A percentile compares a stretch with the other conserved stretches of the same genome.
Evolutionary conservation across 164 flowering plant genomes (phyloP).

Genomic region (Nymphaea thermarum): DNA sequence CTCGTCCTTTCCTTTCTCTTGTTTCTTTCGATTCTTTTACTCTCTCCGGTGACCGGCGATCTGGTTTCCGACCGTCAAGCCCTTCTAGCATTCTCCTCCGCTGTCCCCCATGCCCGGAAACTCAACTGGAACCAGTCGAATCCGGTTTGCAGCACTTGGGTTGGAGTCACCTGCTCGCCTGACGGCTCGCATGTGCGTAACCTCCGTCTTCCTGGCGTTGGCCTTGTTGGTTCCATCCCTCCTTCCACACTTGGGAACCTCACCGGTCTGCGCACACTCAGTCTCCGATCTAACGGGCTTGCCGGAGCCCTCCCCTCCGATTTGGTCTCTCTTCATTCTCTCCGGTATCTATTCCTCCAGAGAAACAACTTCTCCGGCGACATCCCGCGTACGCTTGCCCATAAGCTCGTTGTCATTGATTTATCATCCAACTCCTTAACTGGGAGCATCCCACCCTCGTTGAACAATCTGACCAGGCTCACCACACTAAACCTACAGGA

Average conservation of each 20-base stretch:
- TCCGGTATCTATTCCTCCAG: constrained; percentile 52
- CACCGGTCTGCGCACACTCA: constrained; percentile 42
- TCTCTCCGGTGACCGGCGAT: constrained; percentile 20
- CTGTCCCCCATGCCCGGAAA: constrained; percentile 41
- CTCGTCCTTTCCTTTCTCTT: not conserved
- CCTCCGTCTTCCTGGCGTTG: constrained; percentile 53
- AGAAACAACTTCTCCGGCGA: constrained; percentile 68
- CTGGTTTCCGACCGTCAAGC: constrained; percentile 50
- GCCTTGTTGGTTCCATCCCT: constrained; percentile 52
- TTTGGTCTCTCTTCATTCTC: constrained; percentile 60
- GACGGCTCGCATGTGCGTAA: constrained; percentile 27
- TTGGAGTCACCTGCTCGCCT: constrained; percentile 39
- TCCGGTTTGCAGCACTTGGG: constrained; percentile 53
- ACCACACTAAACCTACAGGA: constrained; percentile 37
- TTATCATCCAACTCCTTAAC: constrained; percentile 66
- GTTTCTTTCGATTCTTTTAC: not conserved
- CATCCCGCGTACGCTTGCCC: constrained; percentile 45
- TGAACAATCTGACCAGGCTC: constrained; percentile 44
- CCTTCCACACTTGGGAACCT: constrained; percentile 43
- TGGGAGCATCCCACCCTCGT: constrained; percentile 49
- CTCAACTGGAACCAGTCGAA: constrained; percentile 45
- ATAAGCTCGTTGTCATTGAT: constrained; percentile 41
- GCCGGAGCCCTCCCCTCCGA: constrained; percentile 66
- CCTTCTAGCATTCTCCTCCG: constrained; percentile 43
- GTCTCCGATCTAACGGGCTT: constrained; percentile 74